These are phyloP conservation scores for Diddensiella transvaalensis DNA, from an alignment of 805 yeast species.

Conservation along the genomic window DNA sequence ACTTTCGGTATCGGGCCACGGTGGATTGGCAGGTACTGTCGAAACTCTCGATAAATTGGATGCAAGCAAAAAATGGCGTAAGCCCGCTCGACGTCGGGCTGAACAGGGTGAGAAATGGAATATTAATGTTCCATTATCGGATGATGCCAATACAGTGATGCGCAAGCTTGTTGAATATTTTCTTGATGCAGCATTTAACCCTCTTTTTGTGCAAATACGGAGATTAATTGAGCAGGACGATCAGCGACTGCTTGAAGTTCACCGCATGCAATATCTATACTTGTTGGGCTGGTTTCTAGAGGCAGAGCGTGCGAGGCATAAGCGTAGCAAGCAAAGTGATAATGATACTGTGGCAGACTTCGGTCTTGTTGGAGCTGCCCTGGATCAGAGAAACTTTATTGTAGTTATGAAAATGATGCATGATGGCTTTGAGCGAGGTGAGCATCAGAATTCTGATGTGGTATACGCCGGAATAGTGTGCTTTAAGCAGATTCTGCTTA, in stretches of 20 bases:
- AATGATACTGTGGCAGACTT: conserved; percentile 30
- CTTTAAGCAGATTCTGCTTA: conserved; percentile 56
- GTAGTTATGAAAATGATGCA: conserved; percentile 46
- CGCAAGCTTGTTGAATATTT: conserved; percentile 53
- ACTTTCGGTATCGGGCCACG: conserved; percentile 70
- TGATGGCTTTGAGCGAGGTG: conserved; percentile 29
- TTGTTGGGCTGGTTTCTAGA: conserved; percentile 72
- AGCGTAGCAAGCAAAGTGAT: background rate
- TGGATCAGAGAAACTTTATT: conserved; percentile 59
- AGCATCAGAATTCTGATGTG: conserved; percentile 47
- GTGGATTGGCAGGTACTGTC: conserved; percentile 48
- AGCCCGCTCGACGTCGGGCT: conserved; percentile 27
- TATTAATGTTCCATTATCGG: conserved; percentile 22
- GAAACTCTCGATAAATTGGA: conserved; percentile 65
- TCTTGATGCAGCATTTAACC: conserved; percentile 71
- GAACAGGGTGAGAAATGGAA: conserved; percentile 24
- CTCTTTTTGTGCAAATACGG: conserved; percentile 53
- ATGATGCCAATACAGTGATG: conserved; percentile 33
- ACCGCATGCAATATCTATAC: conserved; percentile 48
- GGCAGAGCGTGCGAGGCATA: conserved; percentile 47
- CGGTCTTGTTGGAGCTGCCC: conserved; percentile 38
- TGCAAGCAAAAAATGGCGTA: conserved; percentile 61
- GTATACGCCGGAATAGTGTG: conserved; percentile 68
- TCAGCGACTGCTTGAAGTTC: conserved; percentile 26
- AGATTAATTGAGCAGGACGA: conserved; percentile 41